Evolutionary conservation across 1,284 basidiomycete species (phyloP).

Genomic region (Pholiota adiposa): DNA sequence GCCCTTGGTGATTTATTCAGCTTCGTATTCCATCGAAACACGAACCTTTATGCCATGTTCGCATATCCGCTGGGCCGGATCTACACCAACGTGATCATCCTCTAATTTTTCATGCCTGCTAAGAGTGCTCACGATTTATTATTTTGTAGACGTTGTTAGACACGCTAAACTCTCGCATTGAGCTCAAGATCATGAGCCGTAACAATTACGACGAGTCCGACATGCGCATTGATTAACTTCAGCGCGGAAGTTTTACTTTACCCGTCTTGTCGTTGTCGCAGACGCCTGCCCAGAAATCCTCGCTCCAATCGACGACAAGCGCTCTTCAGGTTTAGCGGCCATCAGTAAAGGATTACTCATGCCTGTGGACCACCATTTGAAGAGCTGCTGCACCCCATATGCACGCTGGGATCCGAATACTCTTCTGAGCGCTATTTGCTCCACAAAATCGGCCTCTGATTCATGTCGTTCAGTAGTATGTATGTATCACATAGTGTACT

Average conservation of each 20-base stretch:
- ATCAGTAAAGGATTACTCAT: too few relatives aligned
- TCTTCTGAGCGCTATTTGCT: too few relatives aligned
- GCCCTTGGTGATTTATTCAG: slow-evolving; percentile 46
- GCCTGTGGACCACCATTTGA: too few relatives aligned
- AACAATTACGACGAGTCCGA: slow-evolving; percentile 28
- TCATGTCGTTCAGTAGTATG: too few relatives aligned
- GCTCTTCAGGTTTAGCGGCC: too few relatives aligned
- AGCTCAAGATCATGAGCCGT: slow-evolving; percentile 32
- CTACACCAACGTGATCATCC: slow-evolving; percentile 40
- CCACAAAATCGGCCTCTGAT: too few relatives aligned
- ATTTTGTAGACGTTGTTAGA: slow-evolving; percentile 39
- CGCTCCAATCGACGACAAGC: too few relatives aligned
- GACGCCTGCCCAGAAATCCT: too few relatives aligned
- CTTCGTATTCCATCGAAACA: slow-evolving; percentile 40
- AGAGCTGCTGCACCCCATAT: too few relatives aligned
- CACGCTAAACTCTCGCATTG: slow-evolving; percentile 41
- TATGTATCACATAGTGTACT: too few relatives aligned
- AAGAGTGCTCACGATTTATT: not conserved
- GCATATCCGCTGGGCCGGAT: slow-evolving; percentile 47
- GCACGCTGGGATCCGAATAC: too few relatives aligned
- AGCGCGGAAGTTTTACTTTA: not conserved
- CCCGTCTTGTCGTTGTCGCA: too few relatives aligned
- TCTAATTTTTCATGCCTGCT: not conserved
- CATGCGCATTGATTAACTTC: not conserved
- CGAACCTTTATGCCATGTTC: slow-evolving; percentile 49